Percentiles rank a stretch among this genome's conserved stretches.
phyloP scores from a whole-genome alignment of 345 rosid genomes.

The Eucalyptus lansdowneana region DNA sequence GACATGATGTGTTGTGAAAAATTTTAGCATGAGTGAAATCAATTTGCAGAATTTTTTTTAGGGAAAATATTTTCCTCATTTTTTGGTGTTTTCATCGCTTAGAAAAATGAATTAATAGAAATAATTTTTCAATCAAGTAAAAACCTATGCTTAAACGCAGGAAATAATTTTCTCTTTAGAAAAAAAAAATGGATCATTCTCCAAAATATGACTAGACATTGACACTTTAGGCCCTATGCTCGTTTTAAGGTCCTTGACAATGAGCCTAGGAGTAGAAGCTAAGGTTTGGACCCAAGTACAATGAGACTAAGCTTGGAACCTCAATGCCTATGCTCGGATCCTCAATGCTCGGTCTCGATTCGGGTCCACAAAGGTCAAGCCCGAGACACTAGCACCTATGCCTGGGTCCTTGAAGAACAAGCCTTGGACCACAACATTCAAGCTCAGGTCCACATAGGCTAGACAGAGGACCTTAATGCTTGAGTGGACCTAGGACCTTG shows the following conservation, averaged over 20 bases:
- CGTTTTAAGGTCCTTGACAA: not conserved
- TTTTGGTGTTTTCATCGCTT: not conserved
- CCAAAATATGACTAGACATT: not conserved
- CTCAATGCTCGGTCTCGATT: not conserved
- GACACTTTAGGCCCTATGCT: not conserved
- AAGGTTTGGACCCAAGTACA: not conserved
- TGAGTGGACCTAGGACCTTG: not conserved
- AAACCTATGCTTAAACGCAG: not conserved
- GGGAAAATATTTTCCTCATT: not conserved
- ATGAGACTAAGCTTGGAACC: not conserved
- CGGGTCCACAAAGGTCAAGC: not conserved
- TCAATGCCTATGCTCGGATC: no score
- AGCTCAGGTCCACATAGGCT: not conserved
- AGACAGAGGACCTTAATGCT: no score
- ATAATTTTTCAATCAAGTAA: not conserved
- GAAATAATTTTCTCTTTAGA: not conserved
- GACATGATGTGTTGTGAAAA: not conserved
- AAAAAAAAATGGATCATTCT: not conserved
- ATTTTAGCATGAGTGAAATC: not conserved
- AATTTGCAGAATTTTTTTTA: not conserved
- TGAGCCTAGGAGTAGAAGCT: not conserved
- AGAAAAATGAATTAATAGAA: not conserved
- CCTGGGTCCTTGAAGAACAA: not conserved
- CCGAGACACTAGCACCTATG: not conserved
- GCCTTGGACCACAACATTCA: not conserved